Percentiles rank a stretch among this genome's conserved stretches.
These are phyloP conservation scores for Lathyrus oleraceus DNA, from an alignment of 306 rosid species.

Conservation along the genomic window DNA sequence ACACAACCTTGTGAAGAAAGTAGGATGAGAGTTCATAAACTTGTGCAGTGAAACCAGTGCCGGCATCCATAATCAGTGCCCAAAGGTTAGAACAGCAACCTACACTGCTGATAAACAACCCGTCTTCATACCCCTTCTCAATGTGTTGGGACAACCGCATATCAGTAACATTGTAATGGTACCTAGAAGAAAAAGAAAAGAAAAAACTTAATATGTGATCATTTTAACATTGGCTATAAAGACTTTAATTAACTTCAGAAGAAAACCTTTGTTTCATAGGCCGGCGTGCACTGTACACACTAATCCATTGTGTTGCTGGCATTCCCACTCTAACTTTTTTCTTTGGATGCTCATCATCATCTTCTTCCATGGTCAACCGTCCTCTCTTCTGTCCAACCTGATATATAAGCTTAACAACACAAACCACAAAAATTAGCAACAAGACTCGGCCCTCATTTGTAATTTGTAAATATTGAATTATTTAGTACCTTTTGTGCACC, in stretches of 20 bases:
- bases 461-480: not conserved
- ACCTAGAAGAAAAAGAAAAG: conserved; percentile 48
- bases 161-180: conserved; percentile 94
- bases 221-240: not conserved
- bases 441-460: conserved; percentile 22
- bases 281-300: conserved; percentile 82
- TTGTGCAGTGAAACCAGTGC: conserved; percentile 80
- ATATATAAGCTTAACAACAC: conserved; percentile 66
- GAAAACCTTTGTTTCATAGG: conserved; percentile 95
- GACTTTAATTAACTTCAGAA: conserved; percentile 16
- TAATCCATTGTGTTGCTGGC: conserved; percentile 96
- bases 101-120: conserved; percentile 76
- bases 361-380: conserved; percentile 70
- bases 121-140: conserved; percentile 83
- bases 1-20: conserved; percentile 83
- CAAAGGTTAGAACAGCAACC: conserved; percentile 76
- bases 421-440: not conserved
- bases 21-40: conserved; percentile 72
- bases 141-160: conserved; percentile 78
- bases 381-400: conserved; percentile 85
- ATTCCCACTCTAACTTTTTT: conserved; percentile 85
- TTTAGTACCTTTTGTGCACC: conserved; percentile 86
- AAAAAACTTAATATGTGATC: conserved; percentile 8
- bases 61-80: conserved; percentile 98
- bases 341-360: conserved; percentile 87